phyloP scores from a whole-genome alignment of 2,329 filamentous ascomycete species.

The Epichloe bromicola region DNA sequence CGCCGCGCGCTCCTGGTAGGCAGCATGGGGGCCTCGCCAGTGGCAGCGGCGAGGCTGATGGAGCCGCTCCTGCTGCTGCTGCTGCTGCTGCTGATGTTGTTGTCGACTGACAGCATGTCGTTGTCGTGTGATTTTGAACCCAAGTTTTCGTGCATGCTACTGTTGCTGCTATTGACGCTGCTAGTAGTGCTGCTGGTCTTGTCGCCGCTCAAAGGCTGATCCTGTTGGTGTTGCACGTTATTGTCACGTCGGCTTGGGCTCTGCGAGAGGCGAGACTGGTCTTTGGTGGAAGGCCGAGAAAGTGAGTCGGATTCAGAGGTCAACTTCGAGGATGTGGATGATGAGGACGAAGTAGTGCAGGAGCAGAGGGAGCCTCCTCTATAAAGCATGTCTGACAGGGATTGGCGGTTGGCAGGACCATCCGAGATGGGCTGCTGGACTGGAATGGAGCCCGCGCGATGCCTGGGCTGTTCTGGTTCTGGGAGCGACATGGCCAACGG shows the following conservation, averaged over 20 bases:
- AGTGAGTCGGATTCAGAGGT: not conserved
- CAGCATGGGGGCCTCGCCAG: slow-evolving; percentile 25
- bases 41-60: slow-evolving; percentile 11
- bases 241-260: not conserved
- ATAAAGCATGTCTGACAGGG: slow-evolving; percentile 7
- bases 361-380: slow-evolving; percentile 11
- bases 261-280: not conserved
- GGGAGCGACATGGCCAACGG: slow-evolving; percentile 8
- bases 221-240: not conserved
- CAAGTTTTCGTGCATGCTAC: not conserved
- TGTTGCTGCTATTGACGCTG: slow-evolving; percentile 3
- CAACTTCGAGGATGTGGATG: not conserved
- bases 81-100: slow-evolving; percentile 8
- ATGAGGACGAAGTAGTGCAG: not conserved
- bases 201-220: slow-evolving; percentile 3
- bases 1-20: slow-evolving; percentile 38
- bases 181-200: not conserved
- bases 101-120: slow-evolving; percentile 18
- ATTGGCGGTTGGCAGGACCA: not conserved
- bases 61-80: slow-evolving; percentile 6
- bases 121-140: slow-evolving; percentile 4
- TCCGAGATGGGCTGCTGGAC: slow-evolving; percentile 3
- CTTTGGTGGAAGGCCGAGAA: slow-evolving; percentile 4
- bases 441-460: slow-evolving; percentile 10
- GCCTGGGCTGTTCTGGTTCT: slow-evolving; percentile 6